A percentile compares a stretch with the other conserved stretches of the same genome.
Conservation (phyloP, 2,329 filamentous ascomycete genomes). For the Thelonectria discophora region DNA sequence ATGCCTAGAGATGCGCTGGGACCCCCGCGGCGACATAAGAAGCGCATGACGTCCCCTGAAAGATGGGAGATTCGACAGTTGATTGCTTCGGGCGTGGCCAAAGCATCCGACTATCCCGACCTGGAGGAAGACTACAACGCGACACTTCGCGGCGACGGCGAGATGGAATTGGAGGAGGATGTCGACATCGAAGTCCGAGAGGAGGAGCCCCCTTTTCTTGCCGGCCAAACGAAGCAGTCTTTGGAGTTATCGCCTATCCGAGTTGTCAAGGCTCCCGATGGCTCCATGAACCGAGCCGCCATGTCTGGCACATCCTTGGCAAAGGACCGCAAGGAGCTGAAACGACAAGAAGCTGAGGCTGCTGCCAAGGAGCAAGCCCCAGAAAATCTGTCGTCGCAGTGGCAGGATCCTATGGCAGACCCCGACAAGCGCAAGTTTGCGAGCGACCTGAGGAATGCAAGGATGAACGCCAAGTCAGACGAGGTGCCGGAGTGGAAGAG, state of each 20-base stretch:
- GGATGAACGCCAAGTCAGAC: conserved; percentile 68
- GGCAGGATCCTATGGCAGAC: conserved; percentile 96
- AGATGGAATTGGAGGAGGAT: conserved; percentile 93
- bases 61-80: conserved; percentile 97
- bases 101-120: conserved; percentile 92
- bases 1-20: conserved; percentile 52
- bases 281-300: conserved; percentile 95
- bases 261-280: conserved; percentile 96
- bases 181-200: conserved; percentile 97
- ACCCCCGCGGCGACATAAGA: conserved; percentile 71
- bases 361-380: conserved; percentile 77
- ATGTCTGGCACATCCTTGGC: conserved; percentile 91
- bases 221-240: conserved; percentile 95
- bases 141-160: conserved; percentile 83
- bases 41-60: conserved; percentile 95
- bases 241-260: conserved; percentile 94
- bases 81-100: conserved; percentile 93
- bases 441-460: conserved; percentile 78
- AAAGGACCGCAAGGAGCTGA: conserved; percentile 88
- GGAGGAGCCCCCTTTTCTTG: conserved; percentile 94
- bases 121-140: conserved; percentile 94
- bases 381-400: conserved; percentile 87
- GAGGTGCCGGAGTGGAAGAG: conserved; percentile 92
- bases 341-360: conserved; percentile 86
- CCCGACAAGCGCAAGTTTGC: conserved; percentile 89